phyloP scores from a whole-genome alignment of 805 yeast genomes.

The Dipodascus albidus region DNA sequence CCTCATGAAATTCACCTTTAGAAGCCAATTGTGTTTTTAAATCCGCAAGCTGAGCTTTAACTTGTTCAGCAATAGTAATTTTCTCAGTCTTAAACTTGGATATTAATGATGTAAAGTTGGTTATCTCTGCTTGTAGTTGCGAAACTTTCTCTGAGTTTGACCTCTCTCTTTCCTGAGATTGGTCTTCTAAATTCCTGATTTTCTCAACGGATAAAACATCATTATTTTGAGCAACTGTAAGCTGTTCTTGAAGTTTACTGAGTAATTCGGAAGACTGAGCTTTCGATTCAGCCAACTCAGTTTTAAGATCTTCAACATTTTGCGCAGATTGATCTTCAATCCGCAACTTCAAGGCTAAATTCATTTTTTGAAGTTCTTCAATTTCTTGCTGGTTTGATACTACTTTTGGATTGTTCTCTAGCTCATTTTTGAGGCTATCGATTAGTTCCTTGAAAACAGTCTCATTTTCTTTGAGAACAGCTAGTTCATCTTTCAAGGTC shows the following conservation, averaged over 20 bases:
- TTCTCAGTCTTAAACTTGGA: not conserved
- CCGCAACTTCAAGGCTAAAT: not conserved
- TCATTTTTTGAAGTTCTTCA: not conserved
- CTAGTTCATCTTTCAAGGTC: not conserved
- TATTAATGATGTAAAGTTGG: not conserved
- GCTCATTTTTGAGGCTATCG: not conserved
- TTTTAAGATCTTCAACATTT: constrained; percentile 2
- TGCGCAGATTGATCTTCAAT: not conserved
- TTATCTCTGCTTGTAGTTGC: constrained; percentile 8
- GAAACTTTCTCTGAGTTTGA: not conserved
- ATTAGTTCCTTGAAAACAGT: not conserved
- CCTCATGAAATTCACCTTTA: constrained; percentile 8
- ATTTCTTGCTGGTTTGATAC: not conserved
- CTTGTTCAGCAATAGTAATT: not conserved
- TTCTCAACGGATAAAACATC: not conserved
- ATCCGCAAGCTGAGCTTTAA: not conserved
- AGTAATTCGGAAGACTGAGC: not conserved
- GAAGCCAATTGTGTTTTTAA: not conserved
- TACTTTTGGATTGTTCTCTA: not conserved
- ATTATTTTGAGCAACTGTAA: not conserved
- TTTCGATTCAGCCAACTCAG: constrained; percentile 7
- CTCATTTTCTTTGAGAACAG: not conserved
- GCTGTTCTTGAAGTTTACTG: not conserved
- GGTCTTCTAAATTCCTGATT: not conserved
- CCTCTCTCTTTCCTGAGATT: not conserved